Evolutionary conservation across 129 eudicot genomes (phyloP).

Genomic region (Daucus carota): DH1_v3.0 NC_030383.2:52040501-52041000

Average conservation of each 20-base stretch:
- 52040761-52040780: neutral
- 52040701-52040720: neutral
- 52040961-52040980: constrained; percentile 16
- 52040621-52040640: neutral
- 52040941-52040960: constrained; percentile 78
- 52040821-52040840: neutral
- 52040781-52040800: neutral
- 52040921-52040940: constrained; percentile 95
- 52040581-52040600: neutral
- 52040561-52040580: neutral
- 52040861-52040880: constrained; percentile 91
- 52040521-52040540: neutral
- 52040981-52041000: neutral
- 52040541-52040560: neutral
- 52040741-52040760: neutral
- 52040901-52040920: constrained; percentile 92
- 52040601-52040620: too few species aligned
- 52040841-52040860: constrained; percentile 72
- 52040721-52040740: neutral
- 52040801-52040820: neutral
- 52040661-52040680: neutral
- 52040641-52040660: neutral
- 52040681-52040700: neutral
- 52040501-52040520: too few species aligned
- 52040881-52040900: constrained; percentile 73